Conservation (phyloP, 768 basidiomycete species). For the Polyporus arcularius region DNA sequence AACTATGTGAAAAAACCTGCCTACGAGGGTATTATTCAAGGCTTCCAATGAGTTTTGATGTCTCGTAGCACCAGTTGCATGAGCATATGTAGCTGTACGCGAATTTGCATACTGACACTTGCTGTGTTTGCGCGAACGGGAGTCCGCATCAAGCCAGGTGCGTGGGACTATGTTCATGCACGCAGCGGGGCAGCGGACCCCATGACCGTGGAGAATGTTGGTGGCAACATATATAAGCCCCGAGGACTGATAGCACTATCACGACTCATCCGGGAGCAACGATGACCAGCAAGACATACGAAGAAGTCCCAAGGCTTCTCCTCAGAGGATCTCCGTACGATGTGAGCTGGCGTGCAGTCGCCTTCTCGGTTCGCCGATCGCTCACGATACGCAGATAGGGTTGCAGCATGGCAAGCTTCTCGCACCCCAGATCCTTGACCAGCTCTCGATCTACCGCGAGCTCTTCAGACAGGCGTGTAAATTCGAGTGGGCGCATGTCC, state of each 20-base stretch:
- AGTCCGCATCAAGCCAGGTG: background rate
- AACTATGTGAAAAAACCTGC: slow-evolving; percentile 25
- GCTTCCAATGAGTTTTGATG: slow-evolving; percentile 4
- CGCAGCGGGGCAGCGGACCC: background rate
- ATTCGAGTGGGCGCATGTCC: slow-evolving; percentile 36
- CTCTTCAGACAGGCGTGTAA: slow-evolving; percentile 34
- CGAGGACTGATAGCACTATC: background rate
- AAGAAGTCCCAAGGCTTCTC: slow-evolving; percentile 1
- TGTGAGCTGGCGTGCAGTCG: background rate
- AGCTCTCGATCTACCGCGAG: slow-evolving; percentile 33
- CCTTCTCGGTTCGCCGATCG: background rate
- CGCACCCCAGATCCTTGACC: slow-evolving; percentile 31
- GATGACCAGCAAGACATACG: background rate
- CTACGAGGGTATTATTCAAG: slow-evolving; percentile 26
- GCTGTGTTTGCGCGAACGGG: too few relatives aligned
- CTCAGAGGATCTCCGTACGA: slow-evolving; percentile 22
- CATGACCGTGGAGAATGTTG: slow-evolving; percentile 2
- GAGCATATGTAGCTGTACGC: background rate
- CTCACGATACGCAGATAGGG: slow-evolving; percentile 29
- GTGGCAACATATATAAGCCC: background rate
- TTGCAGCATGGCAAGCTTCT: slow-evolving; percentile 31
- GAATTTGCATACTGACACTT: too few relatives aligned
- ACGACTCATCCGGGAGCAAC: background rate
- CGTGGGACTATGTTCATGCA: background rate
- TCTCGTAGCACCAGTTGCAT: background rate